Conservation (phyloP, 192 early-diverging fungal genomes). For the Podila minutissima region DNA sequence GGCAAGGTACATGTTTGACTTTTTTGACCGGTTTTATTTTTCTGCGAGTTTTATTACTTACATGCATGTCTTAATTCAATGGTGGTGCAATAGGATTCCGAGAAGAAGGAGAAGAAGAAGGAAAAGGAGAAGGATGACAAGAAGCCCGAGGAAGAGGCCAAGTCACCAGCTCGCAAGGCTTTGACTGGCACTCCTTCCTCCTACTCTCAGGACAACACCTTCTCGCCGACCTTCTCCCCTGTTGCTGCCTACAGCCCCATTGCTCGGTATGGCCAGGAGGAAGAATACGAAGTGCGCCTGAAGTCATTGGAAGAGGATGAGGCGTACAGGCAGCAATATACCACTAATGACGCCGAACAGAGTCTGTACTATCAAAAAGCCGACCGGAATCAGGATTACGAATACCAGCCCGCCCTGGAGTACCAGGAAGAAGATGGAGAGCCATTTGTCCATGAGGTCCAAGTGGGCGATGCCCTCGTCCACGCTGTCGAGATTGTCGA, state of each 20-base stretch:
- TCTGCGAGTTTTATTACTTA: background rate
- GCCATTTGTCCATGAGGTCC: too few species aligned
- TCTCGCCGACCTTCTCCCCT: slow-evolving; percentile 6
- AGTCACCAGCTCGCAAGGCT: background rate
- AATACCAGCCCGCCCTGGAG: too few species aligned
- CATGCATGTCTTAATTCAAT: background rate
- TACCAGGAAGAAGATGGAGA: too few species aligned
- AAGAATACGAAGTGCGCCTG: background rate
- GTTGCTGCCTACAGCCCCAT: background rate
- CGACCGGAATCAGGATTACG: too few species aligned
- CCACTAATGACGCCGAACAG: too few species aligned
- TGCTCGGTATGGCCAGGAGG: background rate
- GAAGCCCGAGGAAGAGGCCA: background rate
- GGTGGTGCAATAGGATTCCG: too few species aligned
- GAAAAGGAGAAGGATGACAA: background rate
- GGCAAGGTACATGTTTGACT: slow-evolving; percentile 14
- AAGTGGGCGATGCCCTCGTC: too few species aligned
- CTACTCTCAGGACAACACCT: slow-evolving; percentile 22
- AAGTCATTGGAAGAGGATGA: background rate
- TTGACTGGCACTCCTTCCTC: slow-evolving; percentile 7
- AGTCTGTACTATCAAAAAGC: too few species aligned
- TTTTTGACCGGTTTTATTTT: background rate
- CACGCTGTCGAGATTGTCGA: background rate
- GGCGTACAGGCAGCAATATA: too few species aligned
- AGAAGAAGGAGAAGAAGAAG: background rate